These are phyloP conservation scores for Neonectria magnoliae DNA, from an alignment of 2,329 filamentous ascomycete species.

Conservation along the genomic window DNA sequence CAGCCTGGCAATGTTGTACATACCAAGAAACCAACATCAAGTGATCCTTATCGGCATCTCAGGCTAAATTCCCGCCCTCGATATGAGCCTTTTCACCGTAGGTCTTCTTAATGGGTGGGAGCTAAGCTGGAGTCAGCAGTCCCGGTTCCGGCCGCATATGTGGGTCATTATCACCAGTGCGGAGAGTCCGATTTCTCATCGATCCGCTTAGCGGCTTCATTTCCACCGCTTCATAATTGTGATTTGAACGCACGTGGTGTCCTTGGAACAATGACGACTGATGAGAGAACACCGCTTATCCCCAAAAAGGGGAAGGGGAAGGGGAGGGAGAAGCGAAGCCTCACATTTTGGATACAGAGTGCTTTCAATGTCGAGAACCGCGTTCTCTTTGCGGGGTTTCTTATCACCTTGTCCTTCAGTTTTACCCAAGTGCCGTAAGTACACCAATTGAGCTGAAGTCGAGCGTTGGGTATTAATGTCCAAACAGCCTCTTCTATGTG, in stretches of 20 bases:
- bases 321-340: constrained; percentile 2
- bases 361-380: constrained; percentile 53
- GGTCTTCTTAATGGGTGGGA: neutral
- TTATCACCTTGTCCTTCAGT: constrained; percentile 64
- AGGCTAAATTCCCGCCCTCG: neutral
- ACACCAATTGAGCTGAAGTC: neutral
- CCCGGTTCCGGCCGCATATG: constrained; percentile 14
- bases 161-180: constrained; percentile 18
- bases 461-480: constrained; percentile 5
- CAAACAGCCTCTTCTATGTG: constrained; percentile 64
- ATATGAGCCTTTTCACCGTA: neutral
- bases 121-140: constrained; percentile 11
- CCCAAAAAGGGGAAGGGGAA: constrained; percentile 28
- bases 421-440: constrained; percentile 61
- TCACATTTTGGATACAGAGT: constrained; percentile 28
- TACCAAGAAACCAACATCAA: neutral
- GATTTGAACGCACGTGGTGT: neutral
- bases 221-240: constrained; percentile 11
- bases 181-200: constrained; percentile 20
- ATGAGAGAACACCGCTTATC: constrained; percentile 40
- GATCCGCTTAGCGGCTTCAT: neutral
- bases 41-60: neutral
- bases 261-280: constrained; percentile 29
- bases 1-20: neutral
- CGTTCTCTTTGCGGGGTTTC: constrained; percentile 67